A percentile compares a stretch with the other conserved stretches of the same genome.
phyloP scores from a whole-genome alignment of 2,329 filamentous ascomycete species.

The Colletotrichum noveboracense region DNA sequence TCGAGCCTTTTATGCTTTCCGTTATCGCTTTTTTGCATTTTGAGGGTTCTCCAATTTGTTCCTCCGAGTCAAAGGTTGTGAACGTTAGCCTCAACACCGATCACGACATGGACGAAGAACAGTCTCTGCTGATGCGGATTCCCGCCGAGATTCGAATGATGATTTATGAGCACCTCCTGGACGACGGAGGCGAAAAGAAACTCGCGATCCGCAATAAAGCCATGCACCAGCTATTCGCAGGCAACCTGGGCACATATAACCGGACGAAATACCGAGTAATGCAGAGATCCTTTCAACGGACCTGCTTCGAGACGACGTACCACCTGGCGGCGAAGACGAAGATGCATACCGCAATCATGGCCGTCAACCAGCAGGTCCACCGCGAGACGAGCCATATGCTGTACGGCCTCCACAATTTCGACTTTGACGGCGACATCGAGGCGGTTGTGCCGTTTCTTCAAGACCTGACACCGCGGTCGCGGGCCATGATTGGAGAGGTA shows the following conservation, averaged over 20 bases:
- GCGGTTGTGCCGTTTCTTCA: slow-evolving; percentile 64
- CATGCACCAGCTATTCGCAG: slow-evolving; percentile 20
- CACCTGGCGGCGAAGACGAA: slow-evolving; percentile 44
- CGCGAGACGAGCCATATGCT: slow-evolving; percentile 61
- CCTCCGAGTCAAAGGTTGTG: not conserved
- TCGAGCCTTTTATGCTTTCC: not conserved
- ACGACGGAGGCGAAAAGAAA: slow-evolving; percentile 40
- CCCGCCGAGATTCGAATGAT: slow-evolving; percentile 48
- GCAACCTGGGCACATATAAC: slow-evolving; percentile 4
- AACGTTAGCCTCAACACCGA: not conserved
- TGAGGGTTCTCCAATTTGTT: not conserved
- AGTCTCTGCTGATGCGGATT: slow-evolving; percentile 30
- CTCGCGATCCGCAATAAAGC: slow-evolving; percentile 46
- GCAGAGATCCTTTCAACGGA: slow-evolving; percentile 42
- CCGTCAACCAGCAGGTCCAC: slow-evolving; percentile 52
- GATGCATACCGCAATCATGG: slow-evolving; percentile 52
- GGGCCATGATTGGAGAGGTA: slow-evolving; percentile 52
- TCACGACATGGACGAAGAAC: slow-evolving; percentile 14
- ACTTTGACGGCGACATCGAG: slow-evolving; percentile 65
- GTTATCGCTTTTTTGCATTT: not conserved
- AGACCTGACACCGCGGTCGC: slow-evolving; percentile 56
- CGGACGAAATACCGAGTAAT: slow-evolving; percentile 47
- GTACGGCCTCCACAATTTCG: slow-evolving; percentile 61
- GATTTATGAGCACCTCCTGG: slow-evolving; percentile 49
- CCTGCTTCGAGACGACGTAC: slow-evolving; percentile 61